phyloP scores from a whole-genome alignment of 768 basidiomycete genomes.

The Leucocoprinus sp. region DNA sequence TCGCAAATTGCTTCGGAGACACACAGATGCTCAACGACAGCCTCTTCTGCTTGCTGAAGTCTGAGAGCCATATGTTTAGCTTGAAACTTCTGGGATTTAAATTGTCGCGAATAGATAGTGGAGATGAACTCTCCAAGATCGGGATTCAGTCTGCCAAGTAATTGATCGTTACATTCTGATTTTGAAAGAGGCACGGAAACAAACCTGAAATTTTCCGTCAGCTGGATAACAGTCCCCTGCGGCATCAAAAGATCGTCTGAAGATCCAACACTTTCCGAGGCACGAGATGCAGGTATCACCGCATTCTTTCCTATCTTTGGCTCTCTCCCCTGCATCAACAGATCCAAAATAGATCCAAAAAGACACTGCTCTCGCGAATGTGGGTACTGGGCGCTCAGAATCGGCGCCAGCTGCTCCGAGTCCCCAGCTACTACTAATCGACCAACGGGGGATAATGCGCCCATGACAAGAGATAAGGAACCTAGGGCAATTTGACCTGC shows the following conservation, averaged over 20 bases:
- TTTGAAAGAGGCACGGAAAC: conserved; percentile 1
- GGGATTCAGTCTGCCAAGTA: conserved; percentile 32
- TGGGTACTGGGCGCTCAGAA: conserved; percentile 39
- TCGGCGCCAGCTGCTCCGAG: conserved; percentile 44
- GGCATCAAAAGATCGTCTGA: conserved; percentile 17
- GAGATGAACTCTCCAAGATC: conserved; percentile 48
- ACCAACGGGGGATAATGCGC: conserved; percentile 28
- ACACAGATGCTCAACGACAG: conserved; percentile 15
- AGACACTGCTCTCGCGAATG: conserved; percentile 26
- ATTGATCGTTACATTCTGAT: neutral
- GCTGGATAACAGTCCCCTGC: conserved; percentile 35
- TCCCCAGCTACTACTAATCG: conserved; percentile 43
- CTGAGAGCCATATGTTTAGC: conserved; percentile 28
- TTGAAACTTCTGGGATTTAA: conserved; percentile 41
- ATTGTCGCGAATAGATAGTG: conserved; percentile 40
- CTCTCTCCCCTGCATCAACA: conserved; percentile 28
- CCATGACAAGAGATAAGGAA: conserved; percentile 36
- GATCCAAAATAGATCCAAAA: conserved; percentile 43
- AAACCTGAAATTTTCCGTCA: conserved; percentile 45
- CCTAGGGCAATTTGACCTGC: conserved; percentile 44
- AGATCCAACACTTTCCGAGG: conserved; percentile 12
- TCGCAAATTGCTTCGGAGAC: conserved; percentile 18
- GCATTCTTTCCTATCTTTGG: neutral
- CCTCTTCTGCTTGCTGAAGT: conserved; percentile 22
- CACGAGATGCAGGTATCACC: neutral